phyloP scores from a whole-genome alignment of 768 basidiomycete genomes.

The Collybiopsis luxurians region DNA sequence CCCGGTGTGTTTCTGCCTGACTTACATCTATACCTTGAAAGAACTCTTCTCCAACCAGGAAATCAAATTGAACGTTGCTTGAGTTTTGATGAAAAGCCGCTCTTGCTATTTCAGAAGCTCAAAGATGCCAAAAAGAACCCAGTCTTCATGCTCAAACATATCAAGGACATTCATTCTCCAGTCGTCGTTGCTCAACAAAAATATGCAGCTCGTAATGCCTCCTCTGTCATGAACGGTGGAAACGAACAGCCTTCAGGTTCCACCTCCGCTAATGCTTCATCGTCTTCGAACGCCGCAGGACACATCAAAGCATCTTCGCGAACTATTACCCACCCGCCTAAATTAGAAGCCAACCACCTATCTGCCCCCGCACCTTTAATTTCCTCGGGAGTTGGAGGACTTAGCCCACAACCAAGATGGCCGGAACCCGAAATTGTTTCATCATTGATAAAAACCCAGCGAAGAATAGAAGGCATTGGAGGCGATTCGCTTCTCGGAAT shows the following conservation, averaged over 20 bases:
- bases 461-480: slow-evolving; percentile 36
- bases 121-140: slow-evolving; percentile 98
- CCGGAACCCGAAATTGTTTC: slow-evolving; percentile 65
- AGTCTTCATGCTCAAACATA: slow-evolving; percentile 98
- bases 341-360: slow-evolving; percentile 66
- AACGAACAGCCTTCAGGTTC: slow-evolving; percentile 4
- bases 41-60: slow-evolving; percentile 38
- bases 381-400: slow-evolving; percentile 34
- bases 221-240: slow-evolving; percentile 45
- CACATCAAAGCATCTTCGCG: slow-evolving; percentile 42
- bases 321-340: slow-evolving; percentile 58
- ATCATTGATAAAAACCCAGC: slow-evolving; percentile 47
- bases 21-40: neutral
- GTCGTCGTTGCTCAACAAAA: slow-evolving; percentile 97
- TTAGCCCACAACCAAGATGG: slow-evolving; percentile 74
- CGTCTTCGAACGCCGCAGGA: slow-evolving; percentile 42
- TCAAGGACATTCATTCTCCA: slow-evolving; percentile 95
- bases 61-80: slow-evolving; percentile 90
- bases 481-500: slow-evolving; percentile 11
- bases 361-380: slow-evolving; percentile 48
- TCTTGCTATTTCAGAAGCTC: slow-evolving; percentile 94
- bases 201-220: slow-evolving; percentile 84
- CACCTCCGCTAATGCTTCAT: slow-evolving; percentile 17
- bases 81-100: slow-evolving; percentile 96
- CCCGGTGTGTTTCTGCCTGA: slow-evolving; percentile 55